Percentiles rank a stretch among this genome's conserved stretches.
Evolutionary conservation across 179 eudicot genomes (phyloP).

Genomic region (Kewa caespitosa): DNA sequence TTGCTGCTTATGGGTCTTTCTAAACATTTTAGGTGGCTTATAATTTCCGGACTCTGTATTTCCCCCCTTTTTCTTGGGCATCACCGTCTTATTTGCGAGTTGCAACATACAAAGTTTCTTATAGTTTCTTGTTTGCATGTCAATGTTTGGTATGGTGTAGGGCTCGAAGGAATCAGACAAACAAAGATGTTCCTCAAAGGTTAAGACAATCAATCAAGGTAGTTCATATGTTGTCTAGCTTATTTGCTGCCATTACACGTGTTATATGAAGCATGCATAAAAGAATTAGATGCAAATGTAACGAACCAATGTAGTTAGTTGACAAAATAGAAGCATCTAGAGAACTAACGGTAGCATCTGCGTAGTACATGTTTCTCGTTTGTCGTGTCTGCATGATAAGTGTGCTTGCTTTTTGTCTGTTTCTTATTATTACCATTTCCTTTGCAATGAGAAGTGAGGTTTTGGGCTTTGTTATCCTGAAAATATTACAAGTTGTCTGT

Average conservation of each 20-base stretch:
- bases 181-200: constrained; percentile 34
- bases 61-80: background rate
- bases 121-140: constrained; percentile 5
- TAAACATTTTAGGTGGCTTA: too few species aligned
- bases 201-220: constrained; percentile 59
- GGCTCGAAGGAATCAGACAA: constrained; percentile 47
- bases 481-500: background rate
- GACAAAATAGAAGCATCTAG: background rate
- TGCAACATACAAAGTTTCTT: constrained; percentile 4
- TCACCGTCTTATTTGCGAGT: background rate
- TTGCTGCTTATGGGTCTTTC: background rate
- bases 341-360: background rate
- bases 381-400: background rate
- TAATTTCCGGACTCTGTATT: background rate
- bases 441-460: background rate
- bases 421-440: background rate
- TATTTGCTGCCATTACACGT: background rate
- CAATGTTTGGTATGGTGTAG: constrained; percentile 35
- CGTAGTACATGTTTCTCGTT: background rate
- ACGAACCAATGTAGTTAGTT: background rate
- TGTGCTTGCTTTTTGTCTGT: background rate
- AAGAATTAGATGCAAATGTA: background rate
- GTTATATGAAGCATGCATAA: background rate
- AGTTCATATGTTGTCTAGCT: constrained; percentile 18
- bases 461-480: background rate